phyloP scores from a whole-genome alignment of 257 asterid species.

The Solanum sitiens region DNA sequence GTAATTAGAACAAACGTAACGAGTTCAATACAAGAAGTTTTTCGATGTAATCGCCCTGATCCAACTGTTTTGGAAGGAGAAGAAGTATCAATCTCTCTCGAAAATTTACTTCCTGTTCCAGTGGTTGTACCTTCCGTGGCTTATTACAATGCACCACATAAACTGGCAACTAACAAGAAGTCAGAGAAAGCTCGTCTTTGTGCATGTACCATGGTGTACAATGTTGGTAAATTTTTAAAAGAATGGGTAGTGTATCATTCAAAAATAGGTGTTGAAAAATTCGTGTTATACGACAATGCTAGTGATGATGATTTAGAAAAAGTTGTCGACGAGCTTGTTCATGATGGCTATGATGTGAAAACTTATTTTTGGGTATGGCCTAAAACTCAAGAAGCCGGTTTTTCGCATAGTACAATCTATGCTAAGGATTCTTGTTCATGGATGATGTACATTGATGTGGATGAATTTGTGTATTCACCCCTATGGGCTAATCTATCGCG shows the following conservation, averaged over 20 bases:
- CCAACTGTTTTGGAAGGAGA: background rate
- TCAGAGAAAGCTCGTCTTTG: constrained; percentile 40
- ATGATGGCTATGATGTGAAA: constrained; percentile 41
- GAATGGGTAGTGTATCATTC: constrained; percentile 83
- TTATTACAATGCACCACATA: constrained; percentile 46
- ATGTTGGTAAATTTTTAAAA: constrained; percentile 48
- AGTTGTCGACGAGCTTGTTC: constrained; percentile 26
- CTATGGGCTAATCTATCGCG: constrained; percentile 25
- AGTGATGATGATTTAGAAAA: constrained; percentile 50
- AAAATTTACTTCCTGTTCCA: constrained; percentile 22
- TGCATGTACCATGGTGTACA: constrained; percentile 80
- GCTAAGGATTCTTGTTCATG: constrained; percentile 46
- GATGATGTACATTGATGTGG: constrained; percentile 81
- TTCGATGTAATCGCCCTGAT: constrained; percentile 60
- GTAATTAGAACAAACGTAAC: constrained; percentile 57
- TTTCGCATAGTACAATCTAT: constrained; percentile 59
- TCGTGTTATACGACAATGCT: constrained; percentile 66
- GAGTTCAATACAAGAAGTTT: constrained; percentile 68
- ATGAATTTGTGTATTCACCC: constrained; percentile 71
- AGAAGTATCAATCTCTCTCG: constrained; percentile 35
- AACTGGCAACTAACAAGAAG: background rate
- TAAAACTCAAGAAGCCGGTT: constrained; percentile 81
- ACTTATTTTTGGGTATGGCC: constrained; percentile 70
- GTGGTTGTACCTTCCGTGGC: constrained; percentile 66
- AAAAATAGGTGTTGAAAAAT: constrained; percentile 58